Percentiles rank a stretch among this genome's conserved stretches.
phyloP scores from a whole-genome alignment of 1,284 basidiomycete species.

The Ganoderma sp. region DNA sequence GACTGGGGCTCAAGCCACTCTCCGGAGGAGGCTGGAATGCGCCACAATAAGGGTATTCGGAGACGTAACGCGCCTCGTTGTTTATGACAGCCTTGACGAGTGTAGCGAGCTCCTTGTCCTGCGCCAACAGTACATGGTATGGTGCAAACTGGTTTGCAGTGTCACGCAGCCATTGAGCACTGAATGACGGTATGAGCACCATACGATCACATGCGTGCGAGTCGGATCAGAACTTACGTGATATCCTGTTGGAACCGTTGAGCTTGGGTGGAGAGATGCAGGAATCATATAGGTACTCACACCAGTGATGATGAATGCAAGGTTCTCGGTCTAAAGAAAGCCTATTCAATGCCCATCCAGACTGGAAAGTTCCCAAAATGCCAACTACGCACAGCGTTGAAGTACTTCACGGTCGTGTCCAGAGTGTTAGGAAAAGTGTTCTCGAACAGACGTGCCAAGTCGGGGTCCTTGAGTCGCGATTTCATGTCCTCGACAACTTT shows the following conservation, averaged over 20 bases:
- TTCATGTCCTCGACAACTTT: slow-evolving; percentile 76
- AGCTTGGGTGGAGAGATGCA: background rate
- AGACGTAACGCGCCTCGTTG: slow-evolving; percentile 76
- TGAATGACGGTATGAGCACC: slow-evolving; percentile 31
- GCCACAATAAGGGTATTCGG: slow-evolving; percentile 75
- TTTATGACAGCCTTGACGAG: slow-evolving; percentile 78
- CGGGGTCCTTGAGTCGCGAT: slow-evolving; percentile 69
- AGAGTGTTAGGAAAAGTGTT: slow-evolving; percentile 81
- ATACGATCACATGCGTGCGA: background rate
- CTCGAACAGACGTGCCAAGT: slow-evolving; percentile 75
- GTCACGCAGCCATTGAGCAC: slow-evolving; percentile 76
- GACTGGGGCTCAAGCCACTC: slow-evolving; percentile 63
- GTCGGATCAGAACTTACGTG: slow-evolving; percentile 47
- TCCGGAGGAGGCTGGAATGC: slow-evolving; percentile 80
- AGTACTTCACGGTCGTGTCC: slow-evolving; percentile 75
- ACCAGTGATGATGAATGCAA: slow-evolving; percentile 79
- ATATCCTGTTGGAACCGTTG: slow-evolving; percentile 57
- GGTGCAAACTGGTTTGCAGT: slow-evolving; percentile 82
- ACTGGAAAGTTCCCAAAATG: background rate
- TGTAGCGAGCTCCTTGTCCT: slow-evolving; percentile 62
- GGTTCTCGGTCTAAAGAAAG: slow-evolving; percentile 55
- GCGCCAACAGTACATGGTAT: slow-evolving; percentile 61
- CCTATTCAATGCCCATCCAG: background rate
- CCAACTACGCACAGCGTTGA: slow-evolving; percentile 53
- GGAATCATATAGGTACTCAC: slow-evolving; percentile 44